These are phyloP conservation scores for Colletotrichum plurivorum DNA, from an alignment of 2,329 filamentous ascomycete species.

Conservation along the genomic window DNA sequence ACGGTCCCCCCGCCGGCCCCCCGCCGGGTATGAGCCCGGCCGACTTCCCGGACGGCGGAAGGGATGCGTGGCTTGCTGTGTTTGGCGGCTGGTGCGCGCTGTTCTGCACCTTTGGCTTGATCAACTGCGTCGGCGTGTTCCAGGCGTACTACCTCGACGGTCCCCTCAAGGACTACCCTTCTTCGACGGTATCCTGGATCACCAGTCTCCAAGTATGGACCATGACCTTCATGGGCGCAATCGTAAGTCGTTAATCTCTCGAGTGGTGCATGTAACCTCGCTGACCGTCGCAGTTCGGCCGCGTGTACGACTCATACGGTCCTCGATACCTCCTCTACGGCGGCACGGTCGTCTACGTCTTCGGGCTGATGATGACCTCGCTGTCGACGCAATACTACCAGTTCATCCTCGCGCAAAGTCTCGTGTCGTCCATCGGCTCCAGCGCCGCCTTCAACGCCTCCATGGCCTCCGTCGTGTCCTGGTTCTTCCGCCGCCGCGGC, in stretches of 20 bases:
- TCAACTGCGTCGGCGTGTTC: conserved; percentile 68
- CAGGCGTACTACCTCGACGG: conserved; percentile 70
- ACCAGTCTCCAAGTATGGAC: conserved; percentile 66
- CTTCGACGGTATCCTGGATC: conserved; percentile 73
- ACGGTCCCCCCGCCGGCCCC: conserved; percentile 33
- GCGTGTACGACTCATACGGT: conserved; percentile 75
- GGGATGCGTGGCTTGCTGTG: conserved; percentile 71
- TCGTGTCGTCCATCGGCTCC: conserved; percentile 58
- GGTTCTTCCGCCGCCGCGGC: conserved; percentile 67
- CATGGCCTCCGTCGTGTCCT: conserved; percentile 61
- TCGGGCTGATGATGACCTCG: conserved; percentile 76
- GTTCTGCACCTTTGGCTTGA: conserved; percentile 60
- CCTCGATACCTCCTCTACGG: conserved; percentile 68
- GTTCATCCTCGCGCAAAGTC: conserved; percentile 58
- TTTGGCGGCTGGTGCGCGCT: conserved; percentile 59
- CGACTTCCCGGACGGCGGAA: conserved; percentile 73
- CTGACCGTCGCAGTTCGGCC: conserved; percentile 61
- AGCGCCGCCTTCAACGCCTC: conserved; percentile 59
- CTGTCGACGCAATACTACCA: conserved; percentile 62
- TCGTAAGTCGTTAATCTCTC: conserved; percentile 53
- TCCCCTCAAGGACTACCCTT: conserved; percentile 61
- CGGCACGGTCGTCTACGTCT: conserved; percentile 71
- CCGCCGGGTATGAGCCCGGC: conserved; percentile 53
- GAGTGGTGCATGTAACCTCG: background rate
- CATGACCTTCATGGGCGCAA: conserved; percentile 63